Conservation (phyloP, 805 yeast genomes). For the Ogataea allantospora region DNA sequence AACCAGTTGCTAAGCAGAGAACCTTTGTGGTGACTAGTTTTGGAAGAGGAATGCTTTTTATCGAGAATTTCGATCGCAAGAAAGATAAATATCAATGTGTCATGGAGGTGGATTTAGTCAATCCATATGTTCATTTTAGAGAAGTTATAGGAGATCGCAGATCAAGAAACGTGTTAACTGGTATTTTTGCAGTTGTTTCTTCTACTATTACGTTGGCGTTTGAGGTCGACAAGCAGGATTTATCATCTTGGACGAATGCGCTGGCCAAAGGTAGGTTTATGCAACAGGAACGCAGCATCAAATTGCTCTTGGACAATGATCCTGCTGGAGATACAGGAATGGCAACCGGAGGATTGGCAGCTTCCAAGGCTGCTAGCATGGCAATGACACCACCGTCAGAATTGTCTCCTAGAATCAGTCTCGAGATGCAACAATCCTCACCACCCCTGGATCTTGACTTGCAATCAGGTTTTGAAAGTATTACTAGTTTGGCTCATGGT, state of each 20-base stretch:
- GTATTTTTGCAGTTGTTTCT: slow-evolving; percentile 58
- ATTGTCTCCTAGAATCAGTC: slow-evolving; percentile 13
- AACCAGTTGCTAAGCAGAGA: slow-evolving; percentile 40
- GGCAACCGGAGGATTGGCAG: slow-evolving; percentile 33
- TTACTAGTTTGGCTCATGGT: background rate
- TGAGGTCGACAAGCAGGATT: slow-evolving; percentile 52
- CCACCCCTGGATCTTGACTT: slow-evolving; percentile 17
- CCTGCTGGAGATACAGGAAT: slow-evolving; percentile 34
- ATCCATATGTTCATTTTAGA: slow-evolving; percentile 52
- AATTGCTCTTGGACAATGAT: slow-evolving; percentile 25
- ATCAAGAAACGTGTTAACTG: slow-evolving; percentile 39
- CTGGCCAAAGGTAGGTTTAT: slow-evolving; percentile 48
- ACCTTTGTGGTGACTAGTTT: slow-evolving; percentile 57
- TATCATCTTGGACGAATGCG: slow-evolving; percentile 56
- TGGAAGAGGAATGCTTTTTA: slow-evolving; percentile 61
- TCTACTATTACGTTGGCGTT: slow-evolving; percentile 53
- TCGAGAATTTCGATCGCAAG: slow-evolving; percentile 36
- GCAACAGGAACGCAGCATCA: slow-evolving; percentile 44
- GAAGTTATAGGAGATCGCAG: slow-evolving; percentile 49
- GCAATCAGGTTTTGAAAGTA: slow-evolving; percentile 6
- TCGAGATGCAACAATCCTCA: slow-evolving; percentile 20
- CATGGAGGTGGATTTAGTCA: slow-evolving; percentile 53
- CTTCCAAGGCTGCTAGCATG: slow-evolving; percentile 36
- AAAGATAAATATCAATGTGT: slow-evolving; percentile 45
- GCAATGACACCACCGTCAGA: slow-evolving; percentile 17